A percentile compares a stretch with the other conserved stretches of the same genome.
These are phyloP conservation scores for Castanea mollissima DNA, from an alignment of 306 rosid genomes.

Conservation along the genomic window DNA sequence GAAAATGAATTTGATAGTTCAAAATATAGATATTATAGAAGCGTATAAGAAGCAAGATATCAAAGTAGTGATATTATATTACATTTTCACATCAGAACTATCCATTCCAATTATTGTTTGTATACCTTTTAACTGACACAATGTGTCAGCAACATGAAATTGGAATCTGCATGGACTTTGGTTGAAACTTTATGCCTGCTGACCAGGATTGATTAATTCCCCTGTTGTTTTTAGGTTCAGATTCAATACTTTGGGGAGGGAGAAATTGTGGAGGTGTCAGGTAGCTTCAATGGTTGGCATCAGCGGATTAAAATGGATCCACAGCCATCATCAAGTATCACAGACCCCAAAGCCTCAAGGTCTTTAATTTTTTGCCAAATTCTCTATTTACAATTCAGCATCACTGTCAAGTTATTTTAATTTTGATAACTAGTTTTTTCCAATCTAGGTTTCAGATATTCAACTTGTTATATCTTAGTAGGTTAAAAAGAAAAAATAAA, in stretches of 20 bases:
- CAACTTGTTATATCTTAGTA: not conserved
- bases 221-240: slow-evolving; percentile 55
- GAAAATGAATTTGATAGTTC: not conserved
- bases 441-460: not conserved
- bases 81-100: not conserved
- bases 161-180: not conserved
- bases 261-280: slow-evolving; percentile 80
- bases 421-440: not conserved
- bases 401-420: not conserved
- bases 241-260: slow-evolving; percentile 66
- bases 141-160: not conserved
- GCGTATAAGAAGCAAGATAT: not conserved
- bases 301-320: slow-evolving; percentile 72
- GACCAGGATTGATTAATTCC: slow-evolving; percentile 23
- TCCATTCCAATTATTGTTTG: not conserved
- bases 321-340: slow-evolving; percentile 39
- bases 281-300: slow-evolving; percentile 98
- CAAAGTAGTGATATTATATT: not conserved
- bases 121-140: not conserved
- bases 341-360: slow-evolving; percentile 56
- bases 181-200: slow-evolving; percentile 15
- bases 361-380: slow-evolving; percentile 24
- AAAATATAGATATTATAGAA: not conserved
- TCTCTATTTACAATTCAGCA: not conserved
- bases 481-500: not conserved